These are phyloP conservation scores for Staphylotrichum longicolle DNA, from an alignment of 495 filamentous ascomycete species.

Conservation along the genomic window DNA sequence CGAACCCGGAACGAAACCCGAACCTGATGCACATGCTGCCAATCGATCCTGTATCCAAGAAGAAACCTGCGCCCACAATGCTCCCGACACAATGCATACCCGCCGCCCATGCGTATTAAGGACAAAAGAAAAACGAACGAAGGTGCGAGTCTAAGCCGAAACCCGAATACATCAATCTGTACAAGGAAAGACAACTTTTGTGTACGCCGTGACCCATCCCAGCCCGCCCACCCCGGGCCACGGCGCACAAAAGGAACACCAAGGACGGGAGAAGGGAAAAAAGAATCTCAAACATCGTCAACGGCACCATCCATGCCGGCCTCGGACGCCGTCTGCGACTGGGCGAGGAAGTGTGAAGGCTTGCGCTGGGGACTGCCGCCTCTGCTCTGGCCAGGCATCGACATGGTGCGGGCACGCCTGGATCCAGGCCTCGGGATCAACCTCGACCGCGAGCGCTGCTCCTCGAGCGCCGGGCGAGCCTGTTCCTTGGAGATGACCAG, in stretches of 20 bases:
- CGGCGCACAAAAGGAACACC: neutral
- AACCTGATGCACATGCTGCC: neutral
- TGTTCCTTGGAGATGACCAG: constrained; percentile 42
- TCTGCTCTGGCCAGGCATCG: constrained; percentile 30
- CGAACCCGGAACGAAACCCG: neutral
- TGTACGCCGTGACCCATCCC: constrained; percentile 11
- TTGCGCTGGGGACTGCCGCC: constrained; percentile 21
- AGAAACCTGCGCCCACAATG: constrained; percentile 13
- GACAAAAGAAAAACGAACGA: neutral
- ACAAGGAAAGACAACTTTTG: constrained; percentile 9
- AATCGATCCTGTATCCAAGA: constrained; percentile 4
- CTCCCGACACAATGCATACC: constrained; percentile 10
- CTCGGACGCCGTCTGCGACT: constrained; percentile 32
- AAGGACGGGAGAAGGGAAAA: neutral
- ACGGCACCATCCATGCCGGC: neutral
- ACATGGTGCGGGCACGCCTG: constrained; percentile 33
- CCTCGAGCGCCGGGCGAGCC: constrained; percentile 36
- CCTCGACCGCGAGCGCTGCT: constrained; percentile 26
- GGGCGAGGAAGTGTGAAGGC: constrained; percentile 22
- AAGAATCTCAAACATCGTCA: neutral
- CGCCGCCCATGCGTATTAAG: constrained; percentile 9
- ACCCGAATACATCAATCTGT: constrained; percentile 13
- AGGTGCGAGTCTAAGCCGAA: neutral
- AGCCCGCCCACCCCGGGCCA: constrained; percentile 14
- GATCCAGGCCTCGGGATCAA: constrained; percentile 28